Base-by-base conservation (phyloP, 345 rosid species). In the Tarenaya hassleriana region DNA sequence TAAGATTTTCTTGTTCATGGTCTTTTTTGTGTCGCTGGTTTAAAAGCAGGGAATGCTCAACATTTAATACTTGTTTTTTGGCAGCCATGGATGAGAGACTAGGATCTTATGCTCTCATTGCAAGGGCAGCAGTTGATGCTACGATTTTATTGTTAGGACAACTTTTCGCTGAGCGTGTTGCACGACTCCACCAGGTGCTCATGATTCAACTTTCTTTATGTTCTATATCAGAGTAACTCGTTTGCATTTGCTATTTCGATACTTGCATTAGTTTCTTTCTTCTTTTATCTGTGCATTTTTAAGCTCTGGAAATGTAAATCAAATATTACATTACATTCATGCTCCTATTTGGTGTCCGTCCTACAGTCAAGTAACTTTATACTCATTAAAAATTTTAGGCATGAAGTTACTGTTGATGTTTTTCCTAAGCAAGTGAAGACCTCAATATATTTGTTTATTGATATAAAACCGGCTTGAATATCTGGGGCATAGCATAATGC, bases 11-110 rank as follows among this genome's bases (percentile, higher is more conserved):
- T 16, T 7, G 41, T 21, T 18, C 24, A 47, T 44, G 34, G 41
- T 60, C n/a, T 57, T 31, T 41, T 32, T 61, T 40, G 16, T 66
- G 15, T 38, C 31, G 47, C 61, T 61, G 15, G 51, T 60, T 40
- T 34, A 21, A 49, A 29, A 56, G 17, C 49, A 34, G 17, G 46
- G 16, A 47, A 59, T 52, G 24, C 34, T 51, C 55, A 38, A 51
- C 17, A 16, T 56, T 54, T 59, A 15, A 32, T 62, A 55, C 48
- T 27, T 77, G 55, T 71, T 35, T 71, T 35, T 57, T 69, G 73
- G 63, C 86, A 92, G 98, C 90, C 33, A 92, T 92, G 98, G 91
- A 92, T 57, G 98, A 88, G 68, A 83, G 98, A 55, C 75, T 92
- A 66, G 80, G 78, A 60, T 88, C 96, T 40, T 92, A 92, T 79